These are phyloP conservation scores for Xylaria polymorpha DNA, from an alignment of 2,329 filamentous ascomycete species.

Conservation along the genomic window DNA sequence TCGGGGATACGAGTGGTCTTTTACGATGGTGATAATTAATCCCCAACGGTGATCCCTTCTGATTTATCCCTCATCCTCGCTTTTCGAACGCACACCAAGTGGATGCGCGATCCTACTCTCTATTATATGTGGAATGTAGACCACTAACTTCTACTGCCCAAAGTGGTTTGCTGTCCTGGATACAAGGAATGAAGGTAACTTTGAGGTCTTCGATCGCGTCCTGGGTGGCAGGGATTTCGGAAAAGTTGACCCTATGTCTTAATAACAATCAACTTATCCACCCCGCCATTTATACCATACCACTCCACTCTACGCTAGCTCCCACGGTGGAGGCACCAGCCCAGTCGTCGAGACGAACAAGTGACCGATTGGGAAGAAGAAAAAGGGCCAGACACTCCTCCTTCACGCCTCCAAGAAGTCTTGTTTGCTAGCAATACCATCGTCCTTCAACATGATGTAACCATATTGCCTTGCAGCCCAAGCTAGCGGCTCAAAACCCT, in stretches of 20 bases:
- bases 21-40: conserved; percentile 9
- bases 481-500: background rate
- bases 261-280: background rate
- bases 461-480: background rate
- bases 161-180: conserved; percentile 73
- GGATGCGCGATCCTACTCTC: background rate
- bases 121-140: background rate
- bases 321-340: background rate
- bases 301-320: background rate
- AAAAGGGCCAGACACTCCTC: no score
- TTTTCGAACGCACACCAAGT: background rate
- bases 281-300: background rate
- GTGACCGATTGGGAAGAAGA: background rate
- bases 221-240: conserved; percentile 52
- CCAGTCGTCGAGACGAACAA: background rate
- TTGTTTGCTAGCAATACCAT: background rate
- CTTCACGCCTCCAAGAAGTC: background rate
- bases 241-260: conserved; percentile 3
- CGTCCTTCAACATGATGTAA: background rate
- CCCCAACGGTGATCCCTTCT: background rate
- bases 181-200: conserved; percentile 59
- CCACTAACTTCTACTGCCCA: conserved; percentile 51
- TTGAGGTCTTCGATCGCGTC: conserved; percentile 60
- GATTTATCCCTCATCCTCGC: background rate
- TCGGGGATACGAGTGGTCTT: background rate